A percentile compares a stretch with the other conserved stretches of the same genome.
Conservation (phyloP, 1,139 yeast species). For the Geotrichum restrictum region DNA sequence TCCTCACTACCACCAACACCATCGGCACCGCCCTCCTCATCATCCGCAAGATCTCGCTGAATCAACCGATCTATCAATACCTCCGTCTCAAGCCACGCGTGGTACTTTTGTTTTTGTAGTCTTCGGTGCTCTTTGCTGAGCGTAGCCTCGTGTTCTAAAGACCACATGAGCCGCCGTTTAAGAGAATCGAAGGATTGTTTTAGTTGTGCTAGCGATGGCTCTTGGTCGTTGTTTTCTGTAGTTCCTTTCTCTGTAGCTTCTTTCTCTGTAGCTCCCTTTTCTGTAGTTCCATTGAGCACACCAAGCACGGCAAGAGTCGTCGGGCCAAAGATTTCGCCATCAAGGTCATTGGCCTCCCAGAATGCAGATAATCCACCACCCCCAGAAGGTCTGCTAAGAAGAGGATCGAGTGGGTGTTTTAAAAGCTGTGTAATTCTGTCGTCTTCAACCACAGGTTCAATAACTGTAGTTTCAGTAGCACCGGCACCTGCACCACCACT, state of each 20-base stretch:
- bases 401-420: slow-evolving; percentile 12
- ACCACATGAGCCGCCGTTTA: slow-evolving; percentile 45
- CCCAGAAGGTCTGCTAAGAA: slow-evolving; percentile 18
- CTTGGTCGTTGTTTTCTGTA: too few relatives aligned
- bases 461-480: neutral
- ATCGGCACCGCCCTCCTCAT: slow-evolving; percentile 22
- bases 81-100: slow-evolving; percentile 57
- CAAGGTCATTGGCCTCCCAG: slow-evolving; percentile 14
- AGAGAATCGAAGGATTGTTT: slow-evolving; percentile 34
- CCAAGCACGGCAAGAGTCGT: slow-evolving; percentile 13
- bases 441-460: neutral
- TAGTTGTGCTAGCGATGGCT: slow-evolving; percentile 19
- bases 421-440: slow-evolving; percentile 2
- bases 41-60: slow-evolving; percentile 30
- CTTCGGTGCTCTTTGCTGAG: slow-evolving; percentile 45
- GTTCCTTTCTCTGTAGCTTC: too few relatives aligned
- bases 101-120: slow-evolving; percentile 42
- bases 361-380: slow-evolving; percentile 18
- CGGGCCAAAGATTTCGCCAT: slow-evolving; percentile 19
- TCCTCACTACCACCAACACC: slow-evolving; percentile 4
- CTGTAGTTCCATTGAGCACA: neutral
- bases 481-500: neutral
- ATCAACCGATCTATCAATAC: slow-evolving; percentile 51
- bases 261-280: too few relatives aligned
- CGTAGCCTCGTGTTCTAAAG: slow-evolving; percentile 47